Evolutionary conservation across 192 early-diverging fungal genomes (phyloP).

Genomic region (Umbelopsis ramanniana): DNA sequence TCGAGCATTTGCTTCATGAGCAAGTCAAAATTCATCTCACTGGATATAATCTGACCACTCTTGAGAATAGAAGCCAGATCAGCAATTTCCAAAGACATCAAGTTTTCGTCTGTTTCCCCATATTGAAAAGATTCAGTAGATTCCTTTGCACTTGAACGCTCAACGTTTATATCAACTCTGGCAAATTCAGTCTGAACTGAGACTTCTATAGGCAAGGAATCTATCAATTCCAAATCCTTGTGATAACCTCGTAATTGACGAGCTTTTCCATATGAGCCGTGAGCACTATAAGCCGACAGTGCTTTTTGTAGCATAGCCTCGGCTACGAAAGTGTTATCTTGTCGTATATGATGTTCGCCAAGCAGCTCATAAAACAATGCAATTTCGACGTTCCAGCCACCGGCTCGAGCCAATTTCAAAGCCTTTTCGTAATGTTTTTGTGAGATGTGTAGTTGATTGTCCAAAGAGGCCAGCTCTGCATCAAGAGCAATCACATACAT

Average conservation of each 20-base stretch:
- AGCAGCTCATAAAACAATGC: slow-evolving; percentile 32
- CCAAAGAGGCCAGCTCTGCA: slow-evolving; percentile 33
- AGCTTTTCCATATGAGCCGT: slow-evolving; percentile 35
- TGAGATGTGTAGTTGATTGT: not conserved
- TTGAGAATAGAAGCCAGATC: slow-evolving; percentile 43
- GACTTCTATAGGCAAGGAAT: slow-evolving; percentile 1
- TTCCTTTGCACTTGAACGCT: slow-evolving; percentile 10
- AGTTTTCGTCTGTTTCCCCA: slow-evolving; percentile 29
- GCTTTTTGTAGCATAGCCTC: slow-evolving; percentile 30
- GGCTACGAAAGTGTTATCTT: slow-evolving; percentile 19
- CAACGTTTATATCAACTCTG: slow-evolving; percentile 12
- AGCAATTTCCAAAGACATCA: slow-evolving; percentile 40
- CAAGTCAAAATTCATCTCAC: slow-evolving; percentile 46
- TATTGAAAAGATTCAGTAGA: not conserved
- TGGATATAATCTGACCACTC: slow-evolving; percentile 45
- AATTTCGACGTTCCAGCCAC: slow-evolving; percentile 28
- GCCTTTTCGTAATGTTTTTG: slow-evolving; percentile 29
- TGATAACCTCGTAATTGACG: slow-evolving; percentile 13
- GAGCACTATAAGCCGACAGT: slow-evolving; percentile 18
- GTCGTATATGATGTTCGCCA: slow-evolving; percentile 36
- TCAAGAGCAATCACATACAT: slow-evolving; percentile 32
- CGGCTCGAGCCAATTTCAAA: slow-evolving; percentile 29
- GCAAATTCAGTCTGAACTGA: slow-evolving; percentile 25
- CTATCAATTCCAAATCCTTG: not conserved
- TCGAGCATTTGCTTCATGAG: slow-evolving; percentile 41